A percentile compares a stretch with the other conserved stretches of the same genome.
Conservation (phyloP, 139 green algal species). For the Volvox reticuliferus region DNA sequence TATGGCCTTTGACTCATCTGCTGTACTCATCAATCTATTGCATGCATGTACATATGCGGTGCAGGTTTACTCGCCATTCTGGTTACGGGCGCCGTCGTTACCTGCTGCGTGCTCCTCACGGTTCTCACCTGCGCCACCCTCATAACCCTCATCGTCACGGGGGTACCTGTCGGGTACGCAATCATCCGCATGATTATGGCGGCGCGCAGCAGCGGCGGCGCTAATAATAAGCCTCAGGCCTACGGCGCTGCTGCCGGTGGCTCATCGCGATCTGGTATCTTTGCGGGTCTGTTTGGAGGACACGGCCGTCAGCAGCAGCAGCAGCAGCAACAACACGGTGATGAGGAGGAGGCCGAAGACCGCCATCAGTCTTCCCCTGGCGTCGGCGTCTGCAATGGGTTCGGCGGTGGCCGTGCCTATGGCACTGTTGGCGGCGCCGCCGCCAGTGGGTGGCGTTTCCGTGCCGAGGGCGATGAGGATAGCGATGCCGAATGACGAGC, state of each 20-base stretch:
- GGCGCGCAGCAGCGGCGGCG: not conserved
- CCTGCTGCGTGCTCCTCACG: conserved; percentile 39
- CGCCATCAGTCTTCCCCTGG: not conserved
- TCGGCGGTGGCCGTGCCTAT: not conserved
- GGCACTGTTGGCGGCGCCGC: not conserved
- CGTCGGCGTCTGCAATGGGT: not conserved
- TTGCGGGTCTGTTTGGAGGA: conserved; percentile 3
- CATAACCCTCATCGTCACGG: conserved; percentile 50
- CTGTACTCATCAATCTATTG: too few relatives aligned
- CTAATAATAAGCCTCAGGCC: not conserved
- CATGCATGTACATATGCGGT: too few relatives aligned
- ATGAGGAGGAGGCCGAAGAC: not conserved
- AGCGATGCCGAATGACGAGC: too few relatives aligned
- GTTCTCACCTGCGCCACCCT: conserved; percentile 44
- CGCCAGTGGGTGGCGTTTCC: not conserved
- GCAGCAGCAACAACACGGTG: too few relatives aligned
- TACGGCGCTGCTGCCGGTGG: not conserved
- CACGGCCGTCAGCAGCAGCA: not conserved
- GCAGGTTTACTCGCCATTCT: conserved; percentile 52
- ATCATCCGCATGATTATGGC: conserved; percentile 32
- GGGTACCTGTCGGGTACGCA: conserved; percentile 47
- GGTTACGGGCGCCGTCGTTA: conserved; percentile 46
- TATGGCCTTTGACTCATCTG: too few relatives aligned
- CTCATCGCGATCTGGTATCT: not conserved
- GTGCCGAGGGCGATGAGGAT: not conserved